These are phyloP conservation scores for Ogataea ramenticola DNA, from an alignment of 805 yeast species.

Conservation along the genomic window DNA sequence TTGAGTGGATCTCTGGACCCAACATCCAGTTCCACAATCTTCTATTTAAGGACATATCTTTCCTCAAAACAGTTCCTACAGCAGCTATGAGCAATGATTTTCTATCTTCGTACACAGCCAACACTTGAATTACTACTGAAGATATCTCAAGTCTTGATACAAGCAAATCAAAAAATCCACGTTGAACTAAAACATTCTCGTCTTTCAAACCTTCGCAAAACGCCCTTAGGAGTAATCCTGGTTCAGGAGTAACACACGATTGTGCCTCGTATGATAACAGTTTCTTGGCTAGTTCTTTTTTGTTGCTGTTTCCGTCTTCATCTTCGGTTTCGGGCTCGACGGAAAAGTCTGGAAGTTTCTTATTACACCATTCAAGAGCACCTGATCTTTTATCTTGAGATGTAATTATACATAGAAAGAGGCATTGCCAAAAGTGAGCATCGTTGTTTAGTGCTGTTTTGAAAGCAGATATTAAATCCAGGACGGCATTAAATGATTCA, in stretches of 20 bases:
- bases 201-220: conserved; percentile 59
- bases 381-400: conserved; percentile 80
- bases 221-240: conserved; percentile 73
- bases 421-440: conserved; percentile 77
- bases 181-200: conserved; percentile 66
- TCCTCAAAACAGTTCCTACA: conserved; percentile 60
- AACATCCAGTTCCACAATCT: conserved; percentile 90
- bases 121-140: conserved; percentile 44
- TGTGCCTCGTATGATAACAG: conserved; percentile 36
- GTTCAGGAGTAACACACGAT: conserved; percentile 64
- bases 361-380: conserved; percentile 68
- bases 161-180: conserved; percentile 84
- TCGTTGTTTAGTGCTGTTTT: conserved; percentile 54
- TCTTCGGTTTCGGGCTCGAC: not conserved
- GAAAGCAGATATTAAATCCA: conserved; percentile 54
- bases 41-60: conserved; percentile 92
- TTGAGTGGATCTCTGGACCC: conserved; percentile 55
- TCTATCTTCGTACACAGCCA: conserved; percentile 47
- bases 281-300: conserved; percentile 12
- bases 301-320: not conserved
- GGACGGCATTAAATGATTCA: conserved; percentile 62
- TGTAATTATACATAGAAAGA: conserved; percentile 67
- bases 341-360: conserved; percentile 53
- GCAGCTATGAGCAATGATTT: conserved; percentile 54
- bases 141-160: conserved; percentile 59